A percentile compares a stretch with the other conserved stretches of the same genome.
These are phyloP conservation scores for Quercus aquifolioides DNA, from an alignment of 306 rosid genomes.

Conservation along the genomic window DNA sequence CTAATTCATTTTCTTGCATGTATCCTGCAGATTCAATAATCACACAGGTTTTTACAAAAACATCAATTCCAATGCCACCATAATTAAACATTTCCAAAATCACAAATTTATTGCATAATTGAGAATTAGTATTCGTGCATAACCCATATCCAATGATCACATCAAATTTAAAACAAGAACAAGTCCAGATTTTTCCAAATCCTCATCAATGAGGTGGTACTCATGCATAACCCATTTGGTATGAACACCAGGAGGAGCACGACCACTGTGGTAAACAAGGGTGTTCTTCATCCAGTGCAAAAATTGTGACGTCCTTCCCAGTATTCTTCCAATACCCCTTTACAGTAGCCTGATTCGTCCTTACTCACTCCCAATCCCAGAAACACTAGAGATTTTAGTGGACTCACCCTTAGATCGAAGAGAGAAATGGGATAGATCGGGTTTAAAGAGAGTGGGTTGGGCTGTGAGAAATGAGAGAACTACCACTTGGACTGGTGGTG, in stretches of 20 bases:
- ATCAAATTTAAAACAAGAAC: slow-evolving; percentile 31
- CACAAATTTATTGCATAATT: background rate
- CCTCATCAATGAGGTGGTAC: slow-evolving; percentile 58
- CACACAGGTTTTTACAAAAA: background rate
- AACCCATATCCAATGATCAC: too few species aligned
- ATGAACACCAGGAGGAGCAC: slow-evolving; percentile 69
- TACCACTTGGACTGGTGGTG: too few species aligned
- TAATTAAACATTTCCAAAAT: background rate
- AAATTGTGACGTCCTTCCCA: slow-evolving; percentile 55
- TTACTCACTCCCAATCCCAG: background rate
- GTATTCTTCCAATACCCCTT: slow-evolving; percentile 95
- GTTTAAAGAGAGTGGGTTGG: too few species aligned
- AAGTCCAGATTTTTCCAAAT: slow-evolving; percentile 46
- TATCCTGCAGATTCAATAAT: too few species aligned
- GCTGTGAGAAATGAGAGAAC: too few species aligned
- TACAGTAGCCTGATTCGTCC: slow-evolving; percentile 81
- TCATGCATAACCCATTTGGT: slow-evolving; percentile 99
- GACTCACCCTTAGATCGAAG: too few species aligned
- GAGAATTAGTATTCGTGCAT: background rate
- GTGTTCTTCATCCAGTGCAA: slow-evolving; percentile 78
- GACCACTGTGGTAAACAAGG: slow-evolving; percentile 73
- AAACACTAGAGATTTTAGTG: too few species aligned
- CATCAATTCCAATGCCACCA: slow-evolving; percentile 20
- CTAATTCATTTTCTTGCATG: too few species aligned
- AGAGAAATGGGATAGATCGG: too few species aligned